phyloP scores from a whole-genome alignment of 257 asterid species.

The Perilla frutescens region DNA sequence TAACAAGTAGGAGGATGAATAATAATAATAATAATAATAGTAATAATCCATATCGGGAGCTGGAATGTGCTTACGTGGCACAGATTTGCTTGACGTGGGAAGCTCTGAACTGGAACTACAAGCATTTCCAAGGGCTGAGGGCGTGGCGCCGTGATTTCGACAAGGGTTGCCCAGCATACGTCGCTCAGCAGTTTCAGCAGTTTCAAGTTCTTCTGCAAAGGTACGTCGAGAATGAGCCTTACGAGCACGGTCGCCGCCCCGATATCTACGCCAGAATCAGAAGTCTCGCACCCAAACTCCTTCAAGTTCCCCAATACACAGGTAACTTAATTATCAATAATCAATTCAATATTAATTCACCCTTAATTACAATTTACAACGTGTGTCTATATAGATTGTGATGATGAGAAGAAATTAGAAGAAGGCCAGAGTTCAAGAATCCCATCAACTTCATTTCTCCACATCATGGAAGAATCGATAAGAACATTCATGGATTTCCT shows the following conservation, averaged over 20 bases:
- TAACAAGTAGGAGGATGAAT: conserved; percentile 45
- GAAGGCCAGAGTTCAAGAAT: conserved; percentile 64
- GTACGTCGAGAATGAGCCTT: conserved; percentile 85
- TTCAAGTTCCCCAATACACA: conserved; percentile 88
- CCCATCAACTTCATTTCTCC: conserved; percentile 73
- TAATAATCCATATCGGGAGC: conserved; percentile 72
- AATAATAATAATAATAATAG: conserved; percentile 44
- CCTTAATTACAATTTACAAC: no score
- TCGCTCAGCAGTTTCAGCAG: conserved; percentile 89
- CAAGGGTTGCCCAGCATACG: conserved; percentile 80
- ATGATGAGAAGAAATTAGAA: conserved; percentile 51
- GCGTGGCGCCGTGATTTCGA: conserved; percentile 60
- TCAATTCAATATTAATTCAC: no score
- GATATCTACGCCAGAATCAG: conserved; percentile 81
- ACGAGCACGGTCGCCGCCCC: conserved; percentile 79
- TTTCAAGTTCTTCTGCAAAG: conserved; percentile 80
- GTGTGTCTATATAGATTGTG: conserved; percentile 56
- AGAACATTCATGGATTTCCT: conserved; percentile 85
- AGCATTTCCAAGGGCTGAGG: conserved; percentile 67
- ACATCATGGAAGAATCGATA: conserved; percentile 77
- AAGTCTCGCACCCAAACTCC: conserved; percentile 77
- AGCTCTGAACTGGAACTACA: conserved; percentile 89
- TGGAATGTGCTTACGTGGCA: conserved; percentile 87
- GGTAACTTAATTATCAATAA: conserved; percentile 46
- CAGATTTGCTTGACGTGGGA: conserved; percentile 94